phyloP scores from a whole-genome alignment of 495 filamentous ascomycete species.

The Aspergillus funiculosus region DNA sequence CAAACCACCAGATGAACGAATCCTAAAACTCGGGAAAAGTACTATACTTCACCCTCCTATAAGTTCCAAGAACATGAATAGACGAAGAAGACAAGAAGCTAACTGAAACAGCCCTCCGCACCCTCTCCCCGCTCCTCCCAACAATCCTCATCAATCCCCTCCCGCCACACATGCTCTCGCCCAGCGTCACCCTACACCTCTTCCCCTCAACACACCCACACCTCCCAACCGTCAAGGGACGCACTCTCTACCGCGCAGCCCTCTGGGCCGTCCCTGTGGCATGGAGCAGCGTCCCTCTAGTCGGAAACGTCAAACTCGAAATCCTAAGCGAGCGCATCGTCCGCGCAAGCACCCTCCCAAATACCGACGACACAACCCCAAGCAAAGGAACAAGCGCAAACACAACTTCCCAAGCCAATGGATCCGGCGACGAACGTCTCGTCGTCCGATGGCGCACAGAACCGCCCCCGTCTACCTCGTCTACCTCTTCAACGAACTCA shows the following conservation, averaged over 20 bases:
- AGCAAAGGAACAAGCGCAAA: no score
- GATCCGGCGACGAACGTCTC: constrained; percentile 62
- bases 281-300: constrained; percentile 84
- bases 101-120: constrained; percentile 56
- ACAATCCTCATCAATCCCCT: constrained; percentile 76
- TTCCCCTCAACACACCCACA: constrained; percentile 96
- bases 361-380: constrained; percentile 20
- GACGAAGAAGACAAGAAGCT: neutral
- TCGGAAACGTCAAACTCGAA: constrained; percentile 81
- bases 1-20: constrained; percentile 65
- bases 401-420: constrained; percentile 6
- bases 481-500: neutral
- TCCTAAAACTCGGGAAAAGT: constrained; percentile 88
- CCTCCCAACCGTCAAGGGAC: constrained; percentile 83
- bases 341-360: constrained; percentile 40
- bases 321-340: constrained; percentile 87
- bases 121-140: constrained; percentile 79
- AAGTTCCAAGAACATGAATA: neutral
- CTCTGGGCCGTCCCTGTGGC: constrained; percentile 93
- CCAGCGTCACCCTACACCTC: constrained; percentile 84
- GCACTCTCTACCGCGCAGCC: constrained; percentile 85
- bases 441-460: constrained; percentile 81
- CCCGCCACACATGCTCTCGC: constrained; percentile 80
- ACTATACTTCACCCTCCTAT: constrained; percentile 15
- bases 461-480: constrained; percentile 20